Evolutionary conservation across 495 filamentous ascomycete genomes (phyloP).

Genomic region (Lophiostoma macrostomum): DNA sequence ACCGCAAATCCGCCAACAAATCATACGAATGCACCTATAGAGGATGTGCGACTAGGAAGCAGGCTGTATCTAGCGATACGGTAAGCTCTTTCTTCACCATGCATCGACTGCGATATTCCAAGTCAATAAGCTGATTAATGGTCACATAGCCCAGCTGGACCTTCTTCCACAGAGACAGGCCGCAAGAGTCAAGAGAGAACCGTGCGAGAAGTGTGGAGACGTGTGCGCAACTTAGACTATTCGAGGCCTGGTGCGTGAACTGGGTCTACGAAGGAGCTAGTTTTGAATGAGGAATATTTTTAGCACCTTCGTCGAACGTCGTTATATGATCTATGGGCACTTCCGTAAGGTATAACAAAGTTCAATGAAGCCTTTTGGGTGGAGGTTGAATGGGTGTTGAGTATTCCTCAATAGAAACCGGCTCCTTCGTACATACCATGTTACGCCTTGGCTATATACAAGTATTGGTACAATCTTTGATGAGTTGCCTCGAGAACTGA

Average conservation of each 20-base stretch:
- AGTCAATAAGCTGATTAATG: background rate
- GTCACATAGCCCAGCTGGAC: slow-evolving; percentile 55
- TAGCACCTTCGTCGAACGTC: too few species aligned
- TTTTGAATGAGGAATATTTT: background rate
- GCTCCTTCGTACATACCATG: too few species aligned
- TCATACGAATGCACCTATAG: slow-evolving; percentile 52
- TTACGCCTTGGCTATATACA: too few species aligned
- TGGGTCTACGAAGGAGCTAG: background rate
- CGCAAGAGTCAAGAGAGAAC: slow-evolving; percentile 62
- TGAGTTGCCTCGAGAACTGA: background rate
- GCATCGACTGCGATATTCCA: background rate
- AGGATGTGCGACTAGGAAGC: slow-evolving; percentile 57
- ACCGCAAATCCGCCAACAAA: slow-evolving; percentile 63
- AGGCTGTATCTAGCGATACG: slow-evolving; percentile 64
- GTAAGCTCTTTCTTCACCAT: slow-evolving; percentile 37
- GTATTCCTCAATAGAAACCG: too few species aligned
- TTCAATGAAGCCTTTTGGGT: too few species aligned
- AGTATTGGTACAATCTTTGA: background rate
- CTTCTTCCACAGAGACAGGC: slow-evolving; percentile 56
- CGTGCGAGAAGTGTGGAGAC: slow-evolving; percentile 65
- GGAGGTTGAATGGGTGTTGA: too few species aligned
- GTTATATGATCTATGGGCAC: too few species aligned
- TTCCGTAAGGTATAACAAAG: too few species aligned
- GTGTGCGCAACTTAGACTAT: slow-evolving; percentile 61
- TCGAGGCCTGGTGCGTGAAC: slow-evolving; percentile 52